Base-by-base conservation (phyloP, 306 rosid genomes). In the Trifolium dubium region DNA sequence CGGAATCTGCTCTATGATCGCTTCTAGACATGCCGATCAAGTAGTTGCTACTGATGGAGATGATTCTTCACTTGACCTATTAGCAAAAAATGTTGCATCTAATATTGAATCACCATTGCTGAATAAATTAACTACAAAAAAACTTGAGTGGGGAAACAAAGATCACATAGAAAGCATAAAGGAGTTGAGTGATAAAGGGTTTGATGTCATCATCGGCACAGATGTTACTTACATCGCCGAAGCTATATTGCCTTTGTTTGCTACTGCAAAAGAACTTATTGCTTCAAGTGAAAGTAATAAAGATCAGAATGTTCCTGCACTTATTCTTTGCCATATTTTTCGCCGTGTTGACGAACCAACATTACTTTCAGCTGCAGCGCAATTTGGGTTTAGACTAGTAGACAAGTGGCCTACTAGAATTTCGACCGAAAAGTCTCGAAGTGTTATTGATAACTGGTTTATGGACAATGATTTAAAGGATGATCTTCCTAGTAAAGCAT, bases 11-110 rank as follows among this genome's bases (percentile, higher is more conserved):
- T 89, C 97, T 0, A 89, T 94, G 99, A 77, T 88, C 71, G 88
- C 95, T 43, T 85, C 84, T 46, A 71, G 28, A 19, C 75, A 81
- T 37, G 92, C 97, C 17, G 87, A 86, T 67, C 87, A 69, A 19
- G 96, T 89, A 10, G 84, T 88, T 11, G 90, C 95, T 60, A 91
- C 99, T 0, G 99, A 94, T 37, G 99, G 97, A 74, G 99, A 94
- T 82, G 53, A 77, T 34, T 77, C 70, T 58, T 82, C 96, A 17
- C 95, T 94, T 8, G 77, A 87, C 59, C 87, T 92, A n/a, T 81
- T 92, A 18, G 61, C 75, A 35, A 85, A 82, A 83, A 94, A 92
- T 35, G 81, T 94, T 61, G 78, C 73, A 10, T 82, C 90, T 1
- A 94, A 94, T 78, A 85, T 89, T n/a, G 81, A 71, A 40, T 79